Evolutionary conservation across 805 yeast genomes (phyloP).

Genomic region (Tetrapisispora iriomotensis): DNA sequence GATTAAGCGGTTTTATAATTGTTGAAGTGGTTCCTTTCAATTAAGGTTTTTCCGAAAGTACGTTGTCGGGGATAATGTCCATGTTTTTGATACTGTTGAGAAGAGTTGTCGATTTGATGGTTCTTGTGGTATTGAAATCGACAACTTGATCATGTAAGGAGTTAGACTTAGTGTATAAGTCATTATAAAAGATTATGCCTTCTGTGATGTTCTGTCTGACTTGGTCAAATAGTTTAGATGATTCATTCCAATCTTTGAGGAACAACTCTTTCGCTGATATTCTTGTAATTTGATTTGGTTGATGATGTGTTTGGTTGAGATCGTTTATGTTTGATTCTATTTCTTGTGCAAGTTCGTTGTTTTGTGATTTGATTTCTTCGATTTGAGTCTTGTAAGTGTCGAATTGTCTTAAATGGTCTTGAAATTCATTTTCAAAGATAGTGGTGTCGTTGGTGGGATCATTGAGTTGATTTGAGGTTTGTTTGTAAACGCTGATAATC

Average conservation of each 20-base stretch:
- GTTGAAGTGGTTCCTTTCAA: no score
- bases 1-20: no score
- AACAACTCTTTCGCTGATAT: slow-evolving; percentile 16
- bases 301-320: no score
- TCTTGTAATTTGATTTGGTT: no score
- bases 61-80: no score
- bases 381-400: slow-evolving; percentile 41
- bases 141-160: slow-evolving; percentile 38
- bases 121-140: no score
- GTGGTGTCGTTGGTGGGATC: not conserved
- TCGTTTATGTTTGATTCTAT: no score
- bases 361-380: slow-evolving; percentile 32
- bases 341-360: slow-evolving; percentile 31
- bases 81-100: no score
- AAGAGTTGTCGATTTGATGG: no score
- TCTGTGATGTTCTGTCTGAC: slow-evolving; percentile 51
- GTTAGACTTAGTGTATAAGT: slow-evolving; percentile 40
- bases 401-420: slow-evolving; percentile 38
- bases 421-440: slow-evolving; percentile 34
- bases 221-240: slow-evolving; percentile 37
- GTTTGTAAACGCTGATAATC: slow-evolving; percentile 40
- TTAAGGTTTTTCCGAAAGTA: no score
- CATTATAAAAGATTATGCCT: slow-evolving; percentile 63
- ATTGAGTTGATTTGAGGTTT: slow-evolving; percentile 18
- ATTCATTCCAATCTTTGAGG: slow-evolving; percentile 19